phyloP scores from a whole-genome alignment of 2,329 filamentous ascomycete species.

The Immersiporthe knoxdaviesiana region DNA sequence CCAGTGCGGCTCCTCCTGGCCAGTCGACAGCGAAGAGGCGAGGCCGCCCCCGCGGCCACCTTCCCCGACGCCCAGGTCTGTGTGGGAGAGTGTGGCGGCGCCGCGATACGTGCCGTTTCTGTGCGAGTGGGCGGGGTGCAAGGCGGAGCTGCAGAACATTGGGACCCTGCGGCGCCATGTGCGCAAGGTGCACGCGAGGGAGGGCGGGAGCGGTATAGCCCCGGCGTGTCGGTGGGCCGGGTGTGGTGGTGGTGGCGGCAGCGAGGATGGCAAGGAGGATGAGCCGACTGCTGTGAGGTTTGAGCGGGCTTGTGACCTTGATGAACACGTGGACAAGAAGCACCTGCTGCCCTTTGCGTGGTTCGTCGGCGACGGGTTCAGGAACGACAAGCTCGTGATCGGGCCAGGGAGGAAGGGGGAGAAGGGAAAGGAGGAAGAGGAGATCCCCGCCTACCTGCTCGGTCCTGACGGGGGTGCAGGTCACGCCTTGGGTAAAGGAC shows the following conservation, averaged over 20 bases:
- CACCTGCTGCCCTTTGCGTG: conserved; percentile 59
- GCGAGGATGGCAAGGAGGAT: background rate
- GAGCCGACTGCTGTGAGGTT: conserved; percentile 27
- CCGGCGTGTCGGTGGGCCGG: conserved; percentile 45
- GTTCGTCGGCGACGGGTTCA: conserved; percentile 63
- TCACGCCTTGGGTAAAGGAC: conserved; percentile 60
- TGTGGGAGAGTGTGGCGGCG: conserved; percentile 35
- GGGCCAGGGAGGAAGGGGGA: conserved; percentile 7
- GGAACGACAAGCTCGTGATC: conserved; percentile 41
- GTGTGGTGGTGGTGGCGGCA: conserved; percentile 39
- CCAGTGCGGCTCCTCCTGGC: background rate
- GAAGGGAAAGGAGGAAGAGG: conserved; percentile 16
- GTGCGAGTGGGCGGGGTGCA: conserved; percentile 64
- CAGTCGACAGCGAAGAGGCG: conserved; percentile 33
- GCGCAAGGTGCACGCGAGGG: conserved; percentile 50
- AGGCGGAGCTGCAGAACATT: conserved; percentile 65
- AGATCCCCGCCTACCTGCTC: conserved; percentile 54
- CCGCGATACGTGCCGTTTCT: conserved; percentile 55
- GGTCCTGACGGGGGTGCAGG: conserved; percentile 56
- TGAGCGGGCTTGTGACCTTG: conserved; percentile 41
- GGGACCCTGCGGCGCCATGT: conserved; percentile 62
- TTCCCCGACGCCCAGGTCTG: conserved; percentile 26
- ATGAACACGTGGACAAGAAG: conserved; percentile 55
- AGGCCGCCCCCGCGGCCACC: conserved; percentile 33
- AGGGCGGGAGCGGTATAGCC: conserved; percentile 14